phyloP scores from a whole-genome alignment of 192 early-diverging fungal species.

The Coemansia furcata region DNA sequence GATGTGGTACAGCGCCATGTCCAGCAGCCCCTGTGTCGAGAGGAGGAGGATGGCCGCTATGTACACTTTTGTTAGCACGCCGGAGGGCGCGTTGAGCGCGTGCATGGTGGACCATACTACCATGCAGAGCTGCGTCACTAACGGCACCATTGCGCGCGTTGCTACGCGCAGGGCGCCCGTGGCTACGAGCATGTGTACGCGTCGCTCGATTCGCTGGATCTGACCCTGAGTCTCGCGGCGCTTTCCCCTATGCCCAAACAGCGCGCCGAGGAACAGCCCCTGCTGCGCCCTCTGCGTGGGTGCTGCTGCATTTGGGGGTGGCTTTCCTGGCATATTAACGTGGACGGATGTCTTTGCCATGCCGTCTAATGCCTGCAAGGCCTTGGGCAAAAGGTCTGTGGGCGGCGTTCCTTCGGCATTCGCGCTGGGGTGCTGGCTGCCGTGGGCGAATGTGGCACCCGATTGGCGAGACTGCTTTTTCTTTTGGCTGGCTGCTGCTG shows the following conservation, averaged over 20 bases:
- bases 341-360: neutral
- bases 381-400: neutral
- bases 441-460: neutral
- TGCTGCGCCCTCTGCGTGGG: neutral
- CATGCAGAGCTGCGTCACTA: conserved; percentile 40
- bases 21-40: conserved; percentile 35
- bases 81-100: neutral
- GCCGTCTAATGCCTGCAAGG: neutral
- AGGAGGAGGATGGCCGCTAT: conserved; percentile 26
- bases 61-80: conserved; percentile 6
- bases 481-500: neutral
- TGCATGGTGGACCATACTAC: conserved; percentile 44
- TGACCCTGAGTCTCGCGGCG: conserved; percentile 17
- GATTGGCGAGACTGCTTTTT: neutral
- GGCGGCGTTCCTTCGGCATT: neutral
- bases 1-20: conserved; percentile 45
- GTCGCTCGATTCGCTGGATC: conserved; percentile 39
- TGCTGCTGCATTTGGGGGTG: neutral
- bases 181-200: conserved; percentile 35
- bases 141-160: conserved; percentile 37
- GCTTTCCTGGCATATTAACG: too few species aligned
- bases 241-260: neutral
- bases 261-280: neutral
- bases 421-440: neutral
- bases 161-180: conserved; percentile 40